phyloP scores from a whole-genome alignment of 1,284 basidiomycete genomes.

The Cutaneotrichosporon sp. region DNA sequence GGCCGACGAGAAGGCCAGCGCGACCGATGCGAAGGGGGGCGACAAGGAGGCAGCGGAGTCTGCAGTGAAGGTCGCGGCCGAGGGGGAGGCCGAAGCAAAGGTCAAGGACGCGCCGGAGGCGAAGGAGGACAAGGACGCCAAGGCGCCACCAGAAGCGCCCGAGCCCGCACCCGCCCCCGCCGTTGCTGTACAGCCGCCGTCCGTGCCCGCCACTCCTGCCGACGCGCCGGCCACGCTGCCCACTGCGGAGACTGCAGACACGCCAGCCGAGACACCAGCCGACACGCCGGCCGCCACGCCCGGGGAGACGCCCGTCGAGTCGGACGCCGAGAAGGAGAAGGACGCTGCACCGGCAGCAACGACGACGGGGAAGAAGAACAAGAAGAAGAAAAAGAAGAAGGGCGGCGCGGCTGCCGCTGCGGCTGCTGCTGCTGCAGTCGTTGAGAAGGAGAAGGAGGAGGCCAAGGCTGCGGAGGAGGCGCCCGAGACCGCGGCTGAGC shows the following conservation, averaged over 20 bases:
- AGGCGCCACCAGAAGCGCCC: slow-evolving; percentile 1
- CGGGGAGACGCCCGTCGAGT: neutral
- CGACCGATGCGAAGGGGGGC: neutral
- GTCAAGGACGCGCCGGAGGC: neutral
- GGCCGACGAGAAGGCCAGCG: too few species aligned
- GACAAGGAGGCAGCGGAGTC: neutral
- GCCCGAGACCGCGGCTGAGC: neutral
- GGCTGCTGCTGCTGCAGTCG: neutral
- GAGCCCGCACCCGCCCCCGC: slow-evolving; percentile 1
- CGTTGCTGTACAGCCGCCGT: neutral
- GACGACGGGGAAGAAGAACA: slow-evolving; percentile 1
- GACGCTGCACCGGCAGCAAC: too few species aligned
- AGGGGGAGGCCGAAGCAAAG: neutral
- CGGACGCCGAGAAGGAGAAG: neutral
- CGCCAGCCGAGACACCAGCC: neutral
- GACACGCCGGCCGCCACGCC: too few species aligned
- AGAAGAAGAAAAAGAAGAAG: slow-evolving; percentile 6
- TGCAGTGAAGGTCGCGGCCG: neutral
- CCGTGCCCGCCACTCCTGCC: neutral
- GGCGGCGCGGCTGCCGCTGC: neutral
- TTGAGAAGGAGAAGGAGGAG: neutral
- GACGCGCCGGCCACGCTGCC: neutral
- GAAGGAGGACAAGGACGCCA: neutral
- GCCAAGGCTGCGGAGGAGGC: slow-evolving; percentile 3
- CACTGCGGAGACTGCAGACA: neutral